Evolutionary conservation across 2,329 filamentous ascomycete genomes (phyloP).

Genomic region (Fonsecaea nubica): DNA sequence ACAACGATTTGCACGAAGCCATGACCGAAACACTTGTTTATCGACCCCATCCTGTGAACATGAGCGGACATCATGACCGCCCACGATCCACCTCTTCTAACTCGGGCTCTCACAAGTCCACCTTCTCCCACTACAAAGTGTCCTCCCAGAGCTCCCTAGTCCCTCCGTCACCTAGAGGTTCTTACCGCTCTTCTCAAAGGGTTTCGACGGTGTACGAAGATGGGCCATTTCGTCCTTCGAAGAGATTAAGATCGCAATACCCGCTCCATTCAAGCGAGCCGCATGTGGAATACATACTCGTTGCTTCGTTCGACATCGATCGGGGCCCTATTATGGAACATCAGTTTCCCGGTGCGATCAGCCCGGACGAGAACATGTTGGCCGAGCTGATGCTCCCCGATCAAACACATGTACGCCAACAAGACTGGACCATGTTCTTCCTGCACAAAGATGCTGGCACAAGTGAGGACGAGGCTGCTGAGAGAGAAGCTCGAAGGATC

Average conservation of each 20-base stretch:
- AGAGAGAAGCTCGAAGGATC: slow-evolving; percentile 53
- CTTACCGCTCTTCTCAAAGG: slow-evolving; percentile 47
- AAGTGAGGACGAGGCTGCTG: slow-evolving; percentile 74
- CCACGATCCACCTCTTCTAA: slow-evolving; percentile 57
- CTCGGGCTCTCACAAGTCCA: slow-evolving; percentile 53
- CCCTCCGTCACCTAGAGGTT: slow-evolving; percentile 59
- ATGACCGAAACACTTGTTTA: slow-evolving; percentile 33
- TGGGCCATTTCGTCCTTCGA: slow-evolving; percentile 42
- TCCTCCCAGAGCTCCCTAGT: slow-evolving; percentile 66
- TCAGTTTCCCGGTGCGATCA: slow-evolving; percentile 93
- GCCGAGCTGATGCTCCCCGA: slow-evolving; percentile 98
- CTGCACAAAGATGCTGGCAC: slow-evolving; percentile 91
- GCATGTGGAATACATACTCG: slow-evolving; percentile 98
- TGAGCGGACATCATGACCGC: slow-evolving; percentile 23
- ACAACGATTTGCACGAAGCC: slow-evolving; percentile 8
- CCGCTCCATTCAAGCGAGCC: slow-evolving; percentile 77
- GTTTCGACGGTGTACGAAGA: slow-evolving; percentile 45
- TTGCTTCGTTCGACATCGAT: slow-evolving; percentile 97
- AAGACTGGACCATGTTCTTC: slow-evolving; percentile 99
- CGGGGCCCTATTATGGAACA: slow-evolving; percentile 97
- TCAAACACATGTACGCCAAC: slow-evolving; percentile 89
- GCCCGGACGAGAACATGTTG: slow-evolving; percentile 96
- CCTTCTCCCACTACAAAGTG: slow-evolving; percentile 47
- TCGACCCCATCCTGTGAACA: slow-evolving; percentile 26
- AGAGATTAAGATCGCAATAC: slow-evolving; percentile 74